Conservation (phyloP, 2,329 filamentous ascomycete species). For the Trichoderma polysporum region DNA sequence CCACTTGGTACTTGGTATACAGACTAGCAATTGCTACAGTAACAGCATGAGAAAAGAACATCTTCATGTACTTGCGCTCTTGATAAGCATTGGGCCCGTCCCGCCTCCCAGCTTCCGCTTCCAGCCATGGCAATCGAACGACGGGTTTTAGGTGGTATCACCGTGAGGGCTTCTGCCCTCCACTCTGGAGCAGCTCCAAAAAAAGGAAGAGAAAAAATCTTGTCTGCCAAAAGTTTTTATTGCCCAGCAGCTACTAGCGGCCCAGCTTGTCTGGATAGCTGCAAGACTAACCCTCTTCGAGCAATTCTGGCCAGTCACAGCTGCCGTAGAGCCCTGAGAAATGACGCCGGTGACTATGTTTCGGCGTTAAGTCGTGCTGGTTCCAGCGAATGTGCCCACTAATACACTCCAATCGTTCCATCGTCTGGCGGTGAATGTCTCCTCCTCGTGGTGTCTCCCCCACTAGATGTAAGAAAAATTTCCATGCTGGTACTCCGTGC, state of each 20-base stretch:
- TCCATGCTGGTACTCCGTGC: not conserved
- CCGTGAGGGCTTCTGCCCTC: slow-evolving; percentile 21
- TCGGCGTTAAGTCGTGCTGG: not conserved
- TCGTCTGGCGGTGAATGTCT: not conserved
- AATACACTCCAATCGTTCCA: not conserved
- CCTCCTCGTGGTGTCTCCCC: not conserved
- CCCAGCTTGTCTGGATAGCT: not conserved
- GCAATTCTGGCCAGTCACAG: slow-evolving; percentile 10
- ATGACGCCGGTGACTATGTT: not conserved
- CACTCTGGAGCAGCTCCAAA: not conserved
- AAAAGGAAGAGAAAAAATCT: not conserved
- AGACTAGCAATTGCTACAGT: not conserved
- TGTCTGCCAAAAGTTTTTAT: not conserved
- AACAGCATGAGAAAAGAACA: not conserved
- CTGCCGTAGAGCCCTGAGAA: too few species aligned
- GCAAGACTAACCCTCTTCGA: slow-evolving; percentile 2
- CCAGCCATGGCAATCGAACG: slow-evolving; percentile 6
- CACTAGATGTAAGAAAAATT: not conserved
- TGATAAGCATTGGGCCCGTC: not conserved
- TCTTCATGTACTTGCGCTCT: not conserved
- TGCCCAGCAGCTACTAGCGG: not conserved
- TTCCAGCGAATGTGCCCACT: not conserved
- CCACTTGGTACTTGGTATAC: not conserved
- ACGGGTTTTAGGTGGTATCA: slow-evolving; percentile 12
- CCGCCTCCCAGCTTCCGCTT: slow-evolving; percentile 16